phyloP scores from a whole-genome alignment of 108 stramenopile species.

The Nitzschia sp. region DNA sequence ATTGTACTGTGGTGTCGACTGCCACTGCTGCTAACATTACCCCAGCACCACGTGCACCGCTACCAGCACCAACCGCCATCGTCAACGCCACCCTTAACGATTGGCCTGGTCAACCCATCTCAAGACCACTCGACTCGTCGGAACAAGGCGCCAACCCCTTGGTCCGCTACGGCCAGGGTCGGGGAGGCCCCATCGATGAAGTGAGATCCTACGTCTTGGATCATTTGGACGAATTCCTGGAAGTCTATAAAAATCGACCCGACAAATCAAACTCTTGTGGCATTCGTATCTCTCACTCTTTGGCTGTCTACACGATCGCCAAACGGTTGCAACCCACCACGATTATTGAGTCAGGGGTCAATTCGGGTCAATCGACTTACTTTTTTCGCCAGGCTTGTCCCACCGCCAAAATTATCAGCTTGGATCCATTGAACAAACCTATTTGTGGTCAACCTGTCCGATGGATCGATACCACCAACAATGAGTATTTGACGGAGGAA shows the following conservation, averaged over 20 bases:
- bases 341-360: conserved; percentile 39
- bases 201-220: neutral
- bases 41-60: no score
- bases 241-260: conserved; percentile 33
- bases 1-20: no score
- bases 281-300: conserved; percentile 38
- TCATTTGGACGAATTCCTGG: conserved; percentile 30
- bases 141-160: no score
- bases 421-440: neutral
- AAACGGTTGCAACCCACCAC: conserved; percentile 26
- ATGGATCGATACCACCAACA: neutral
- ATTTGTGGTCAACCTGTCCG: neutral
- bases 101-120: no score
- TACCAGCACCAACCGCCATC: no score
- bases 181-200: no score
- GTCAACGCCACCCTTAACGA: no score
- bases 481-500: neutral
- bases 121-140: no score
- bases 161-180: no score
- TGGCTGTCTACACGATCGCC: conserved; percentile 13
- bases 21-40: no score
- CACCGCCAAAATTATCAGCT: neutral
- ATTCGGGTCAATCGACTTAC: conserved; percentile 36
- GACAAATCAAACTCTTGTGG: conserved; percentile 35
- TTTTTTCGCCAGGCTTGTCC: conserved; percentile 31